Percentiles rank a stretch among this genome's conserved stretches.
phyloP scores from a whole-genome alignment of 2,329 filamentous ascomycete genomes.

The Penicillium sp. region DNA sequence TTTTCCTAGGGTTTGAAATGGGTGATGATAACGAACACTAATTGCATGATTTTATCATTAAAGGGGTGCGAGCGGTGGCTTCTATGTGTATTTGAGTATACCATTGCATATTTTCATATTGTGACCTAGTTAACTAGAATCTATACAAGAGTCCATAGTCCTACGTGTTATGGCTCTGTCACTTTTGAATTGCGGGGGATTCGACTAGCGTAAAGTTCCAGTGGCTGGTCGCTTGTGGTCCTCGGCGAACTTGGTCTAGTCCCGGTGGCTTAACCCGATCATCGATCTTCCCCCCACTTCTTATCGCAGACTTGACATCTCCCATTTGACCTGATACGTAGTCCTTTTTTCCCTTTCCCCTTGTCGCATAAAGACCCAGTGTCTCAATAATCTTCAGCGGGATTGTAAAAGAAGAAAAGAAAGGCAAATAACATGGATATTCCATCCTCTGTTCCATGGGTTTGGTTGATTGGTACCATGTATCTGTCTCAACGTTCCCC shows the following conservation, averaged over 20 bases:
- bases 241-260: neutral
- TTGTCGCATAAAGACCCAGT: neutral
- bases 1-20: neutral
- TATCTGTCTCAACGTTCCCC: neutral
- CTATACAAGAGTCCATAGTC: too few relatives aligned
- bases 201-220: neutral
- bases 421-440: neutral
- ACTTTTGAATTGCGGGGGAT: constrained; percentile 6
- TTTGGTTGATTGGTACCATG: neutral
- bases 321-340: neutral
- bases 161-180: too few relatives aligned
- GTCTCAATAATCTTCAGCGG: neutral
- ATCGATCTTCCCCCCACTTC: neutral
- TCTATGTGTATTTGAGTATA: constrained; percentile 5
- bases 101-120: constrained; percentile 6
- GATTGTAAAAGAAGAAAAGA: neutral
- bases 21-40: constrained; percentile 7
- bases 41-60: neutral
- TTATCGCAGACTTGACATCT: neutral
- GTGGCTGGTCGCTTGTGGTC: neutral
- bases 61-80: neutral
- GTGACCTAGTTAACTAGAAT: too few relatives aligned
- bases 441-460: neutral
- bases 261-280: neutral
- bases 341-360: too few relatives aligned